Base-by-base conservation (phyloP, 164 flowering plant genomes). In the Umbellularia californica region DNA sequence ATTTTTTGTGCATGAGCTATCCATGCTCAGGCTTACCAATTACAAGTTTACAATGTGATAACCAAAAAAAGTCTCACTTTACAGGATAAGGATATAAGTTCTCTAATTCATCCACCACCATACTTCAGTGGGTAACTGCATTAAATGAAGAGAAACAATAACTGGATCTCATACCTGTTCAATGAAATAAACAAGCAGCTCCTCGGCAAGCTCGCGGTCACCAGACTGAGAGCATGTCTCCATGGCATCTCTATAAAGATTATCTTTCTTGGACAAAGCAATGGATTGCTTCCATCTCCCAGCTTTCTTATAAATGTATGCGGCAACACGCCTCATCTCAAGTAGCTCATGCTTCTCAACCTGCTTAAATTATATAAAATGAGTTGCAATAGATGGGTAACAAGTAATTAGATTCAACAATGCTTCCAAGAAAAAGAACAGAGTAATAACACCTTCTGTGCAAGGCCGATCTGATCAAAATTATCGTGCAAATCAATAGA, bases 261-360 rank as follows among this genome's bases (percentile, higher is more conserved):
- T 91, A 82, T 96, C 99, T 76, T 96, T 96, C 92, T 96, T 96
- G 30, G 99, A 96, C 86, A 96, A 75, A 19, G 93, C 92, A 83
- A 96, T 94, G n/a, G 99, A 96, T 72, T 91, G 97, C 90, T 91
- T 94, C 99, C 99, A 96, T 74, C 99, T 84, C 41, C 98, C 97
- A 0, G 97, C 98, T 79, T 94, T 96, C 82, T 96, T 96, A 81
- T 96, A 96, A 55, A 96, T 96, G 72, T 96, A 94, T 19, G 98
- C 97, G 70, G 99, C 97, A 77, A 96, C 93, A 65, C 99, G 92
- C 77, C 99, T 92, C 99, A 96, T 96, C 80, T 96, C 99, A 74
- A 96, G 92, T 64, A 96, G 97, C 82, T 96, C 99, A 66, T 96
- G 99, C 76, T 94, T 96, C 90, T 94, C 99, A 84, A 96, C 88